Base-by-base conservation (phyloP, 73 alveolate species). In the Paramecium tetraurelia region DNA sequence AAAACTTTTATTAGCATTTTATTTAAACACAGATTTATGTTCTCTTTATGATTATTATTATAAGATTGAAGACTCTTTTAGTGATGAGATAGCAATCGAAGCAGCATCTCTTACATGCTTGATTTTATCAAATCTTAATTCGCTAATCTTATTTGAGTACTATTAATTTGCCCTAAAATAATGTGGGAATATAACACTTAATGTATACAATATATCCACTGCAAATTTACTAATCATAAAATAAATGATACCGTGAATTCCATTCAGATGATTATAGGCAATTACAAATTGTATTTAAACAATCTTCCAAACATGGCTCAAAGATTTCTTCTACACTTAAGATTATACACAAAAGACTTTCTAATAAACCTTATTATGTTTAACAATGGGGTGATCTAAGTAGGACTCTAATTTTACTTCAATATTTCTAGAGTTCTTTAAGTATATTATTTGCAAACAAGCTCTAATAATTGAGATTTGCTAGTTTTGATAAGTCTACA, bases 31-130 rank as follows among this genome's bases (percentile, higher is more conserved):
- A 4, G 90, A 80, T 80, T 48, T 80, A 44, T 80, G 24, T 80
- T 80, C 72, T 46, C 50, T 80, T 18, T 53, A 18, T 12, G 35
- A 35, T 80, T 75, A 18, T 24, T 40, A 11, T 80, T 16, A 44
- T 0, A 7, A 10, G 0, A 18, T 53, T 6, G 1, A 22, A 44
- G 46, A 31, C 12, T 80, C 90, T 80, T 46, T 43, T 16, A 80
- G 9, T 40, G 18, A 48, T 0, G 90, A 44, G 3, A 80, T 80
- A 22, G 92, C 94, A 41, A 89, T 83, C 4, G 68, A 24, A 12
- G 94, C 94, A 29, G 94, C 86, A 70, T 89, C 94, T 89, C 94
- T 89, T 3, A 89, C 94, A 71, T 89, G 85, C 33, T 89, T 89
- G 7, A 89, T 89, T 71, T 89, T 89, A 71, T 89, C 94, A 71